Evolutionary conservation across 306 rosid genomes (phyloP).

Genomic region (Lathyrus tuberosus): DNA sequence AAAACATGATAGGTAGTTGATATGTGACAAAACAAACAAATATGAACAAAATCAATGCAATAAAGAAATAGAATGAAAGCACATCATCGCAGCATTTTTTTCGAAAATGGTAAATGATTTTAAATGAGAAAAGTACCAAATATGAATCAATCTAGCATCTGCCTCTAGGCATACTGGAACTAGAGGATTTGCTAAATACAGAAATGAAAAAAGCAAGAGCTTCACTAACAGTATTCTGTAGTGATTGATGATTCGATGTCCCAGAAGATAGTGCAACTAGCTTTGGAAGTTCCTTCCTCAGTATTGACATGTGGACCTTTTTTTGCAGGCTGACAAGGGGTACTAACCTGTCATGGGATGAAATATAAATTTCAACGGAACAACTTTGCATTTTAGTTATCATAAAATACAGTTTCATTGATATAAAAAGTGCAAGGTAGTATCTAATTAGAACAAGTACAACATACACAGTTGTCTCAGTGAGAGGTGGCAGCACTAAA

Average conservation of each 20-base stretch:
- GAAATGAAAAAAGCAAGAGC: constrained; percentile 11
- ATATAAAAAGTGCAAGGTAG: constrained; percentile 6
- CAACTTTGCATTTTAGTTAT: constrained; percentile 23
- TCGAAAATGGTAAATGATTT: not conserved
- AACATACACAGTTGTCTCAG: constrained; percentile 81
- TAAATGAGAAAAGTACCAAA: not conserved
- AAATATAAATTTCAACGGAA: constrained; percentile 30
- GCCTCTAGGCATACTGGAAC: constrained; percentile 32
- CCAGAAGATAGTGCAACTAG: constrained; percentile 75
- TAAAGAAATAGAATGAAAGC: constrained; percentile 27
- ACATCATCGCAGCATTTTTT: constrained; percentile 3
- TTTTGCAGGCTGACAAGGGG: constrained; percentile 78
- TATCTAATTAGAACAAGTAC: constrained; percentile 25
- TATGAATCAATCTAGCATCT: constrained; percentile 34
- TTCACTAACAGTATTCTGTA: constrained; percentile 79
- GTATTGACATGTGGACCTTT: constrained; percentile 82
- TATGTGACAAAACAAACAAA: constrained; percentile 15
- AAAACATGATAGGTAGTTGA: constrained; percentile 11
- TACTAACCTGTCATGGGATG: constrained; percentile 64
- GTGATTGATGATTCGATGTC: constrained; percentile 73
- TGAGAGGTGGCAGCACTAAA: constrained; percentile 81
- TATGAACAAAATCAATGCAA: constrained; percentile 29
- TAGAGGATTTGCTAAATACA: constrained; percentile 16
- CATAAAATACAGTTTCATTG: not conserved
- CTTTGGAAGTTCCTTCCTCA: constrained; percentile 86